Evolutionary conservation across 768 basidiomycete species (phyloP).

Genomic region (Scleroderma citrinum): DNA sequence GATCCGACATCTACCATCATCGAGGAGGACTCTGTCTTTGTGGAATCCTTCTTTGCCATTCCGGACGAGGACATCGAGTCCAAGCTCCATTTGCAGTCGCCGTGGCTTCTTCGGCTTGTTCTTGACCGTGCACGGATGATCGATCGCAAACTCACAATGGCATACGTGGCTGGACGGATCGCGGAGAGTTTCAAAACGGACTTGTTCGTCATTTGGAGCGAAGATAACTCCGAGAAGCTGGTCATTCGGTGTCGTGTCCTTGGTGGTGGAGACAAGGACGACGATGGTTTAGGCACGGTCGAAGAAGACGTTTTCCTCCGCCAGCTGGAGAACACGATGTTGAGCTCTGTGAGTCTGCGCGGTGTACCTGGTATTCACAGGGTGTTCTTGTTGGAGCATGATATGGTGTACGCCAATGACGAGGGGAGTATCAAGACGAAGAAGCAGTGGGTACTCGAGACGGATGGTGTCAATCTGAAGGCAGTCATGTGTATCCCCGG

Average conservation of each 20-base stretch:
- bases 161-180: slow-evolving; percentile 89
- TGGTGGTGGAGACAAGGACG: slow-evolving; percentile 79
- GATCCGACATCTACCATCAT: slow-evolving; percentile 89
- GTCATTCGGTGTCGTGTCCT: slow-evolving; percentile 94
- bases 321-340: slow-evolving; percentile 93
- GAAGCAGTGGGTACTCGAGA: slow-evolving; percentile 94
- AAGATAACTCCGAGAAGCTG: slow-evolving; percentile 97
- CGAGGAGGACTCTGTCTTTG: slow-evolving; percentile 92
- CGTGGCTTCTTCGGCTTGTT: slow-evolving; percentile 95
- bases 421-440: slow-evolving; percentile 62
- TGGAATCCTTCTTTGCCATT: slow-evolving; percentile 98
- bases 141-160: slow-evolving; percentile 93
- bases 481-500: slow-evolving; percentile 93
- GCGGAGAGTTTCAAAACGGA: slow-evolving; percentile 94
- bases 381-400: slow-evolving; percentile 90
- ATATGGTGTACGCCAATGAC: slow-evolving; percentile 58
- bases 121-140: slow-evolving; percentile 97
- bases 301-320: slow-evolving; percentile 97
- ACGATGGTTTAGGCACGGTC: slow-evolving; percentile 64
- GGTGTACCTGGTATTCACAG: slow-evolving; percentile 88
- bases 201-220: slow-evolving; percentile 96
- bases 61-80: slow-evolving; percentile 94
- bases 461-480: slow-evolving; percentile 94
- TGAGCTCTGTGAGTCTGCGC: slow-evolving; percentile 90
- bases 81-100: slow-evolving; percentile 87